Evolutionary conservation across 352 stramenopile genomes (phyloP), one percentile per base, ranked within the genome.

Genomic region (Globisporangium okanoganense): DNA sequence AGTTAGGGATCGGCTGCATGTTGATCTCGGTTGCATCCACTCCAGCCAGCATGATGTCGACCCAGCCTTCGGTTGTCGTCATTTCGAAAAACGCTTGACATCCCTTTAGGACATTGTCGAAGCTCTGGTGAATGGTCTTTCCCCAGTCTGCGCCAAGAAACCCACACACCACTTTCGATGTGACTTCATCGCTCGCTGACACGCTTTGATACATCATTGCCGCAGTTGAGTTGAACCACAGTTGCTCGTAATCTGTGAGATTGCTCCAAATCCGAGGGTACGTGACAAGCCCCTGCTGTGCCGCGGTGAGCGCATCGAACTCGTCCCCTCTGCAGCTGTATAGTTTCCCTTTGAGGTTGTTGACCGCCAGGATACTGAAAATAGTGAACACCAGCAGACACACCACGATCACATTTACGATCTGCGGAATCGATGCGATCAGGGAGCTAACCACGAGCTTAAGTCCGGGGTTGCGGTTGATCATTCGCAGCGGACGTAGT

Each of bases 41-140:
- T 18, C 78, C 79, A n/a, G 79, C 79, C 44, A 95, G 75, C 87
- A 96, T 97, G 3, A 97, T 82, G 10, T 81, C 78, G 7, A 92
- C 70, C 92, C 92, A 98, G 0, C 90, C 88, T 71, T 98, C 90
- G 0, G 85, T 96, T 20, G 90, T 95, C 0, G 85, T 95, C 66
- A 98, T 96, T 62, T 98, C 88, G 62, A 97, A 98, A 53, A 97
- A 85, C 0, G 79, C 80, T 20, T 80, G 69, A 10, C 92, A 77
- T 0, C 81, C 81, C 9, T 71, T 61, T 12, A 81, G 54, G 5
- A 96, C 82, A 61, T 96, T 95, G 66, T 96, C 72, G 59, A 95
- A 96, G 38, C 77, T 73, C 45, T 92, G 79, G n/a, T 74, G 67
- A 18, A 90, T 85, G 20, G 79, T 83, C 3, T 66, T 72, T 0